Conservation (phyloP, 2,329 filamentous ascomycete species). For the Rhinocladiella similis region DNA sequence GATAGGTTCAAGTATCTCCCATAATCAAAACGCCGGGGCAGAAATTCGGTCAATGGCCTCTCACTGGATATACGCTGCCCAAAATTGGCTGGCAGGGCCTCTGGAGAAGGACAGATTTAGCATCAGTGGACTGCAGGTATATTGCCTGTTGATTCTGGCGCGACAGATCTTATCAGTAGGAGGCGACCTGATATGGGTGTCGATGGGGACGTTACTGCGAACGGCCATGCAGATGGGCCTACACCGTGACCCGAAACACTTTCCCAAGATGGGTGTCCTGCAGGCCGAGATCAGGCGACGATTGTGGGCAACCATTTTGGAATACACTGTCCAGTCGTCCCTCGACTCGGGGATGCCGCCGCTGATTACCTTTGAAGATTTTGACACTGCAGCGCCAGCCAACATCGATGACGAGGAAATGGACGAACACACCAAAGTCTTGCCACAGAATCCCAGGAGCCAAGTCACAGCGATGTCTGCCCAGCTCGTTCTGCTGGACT, state of each 20-base stretch:
- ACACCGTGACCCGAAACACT: conserved; percentile 33
- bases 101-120: conserved; percentile 34
- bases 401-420: conserved; percentile 40
- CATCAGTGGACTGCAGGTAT: conserved; percentile 36
- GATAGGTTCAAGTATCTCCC: conserved; percentile 30
- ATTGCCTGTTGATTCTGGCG: conserved; percentile 37
- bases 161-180: conserved; percentile 35
- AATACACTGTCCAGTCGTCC: conserved; percentile 35
- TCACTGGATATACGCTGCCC: conserved; percentile 36
- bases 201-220: conserved; percentile 31
- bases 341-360: conserved; percentile 35
- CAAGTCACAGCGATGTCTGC: background rate
- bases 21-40: background rate
- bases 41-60: background rate
- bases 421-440: conserved; percentile 19
- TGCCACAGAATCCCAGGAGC: conserved; percentile 13
- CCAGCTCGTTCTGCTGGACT: conserved; percentile 16
- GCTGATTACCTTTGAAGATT: conserved; percentile 34
- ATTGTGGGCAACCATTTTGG: conserved; percentile 39
- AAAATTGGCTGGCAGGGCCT: conserved; percentile 39
- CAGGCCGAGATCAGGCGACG: conserved; percentile 33
- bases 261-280: conserved; percentile 23
- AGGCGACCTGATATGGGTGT: conserved; percentile 38
- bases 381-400: conserved; percentile 36
- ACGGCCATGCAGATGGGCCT: conserved; percentile 36